Conservation (phyloP, 106 monocot species). For the Hemerocallis citrina region DNA sequence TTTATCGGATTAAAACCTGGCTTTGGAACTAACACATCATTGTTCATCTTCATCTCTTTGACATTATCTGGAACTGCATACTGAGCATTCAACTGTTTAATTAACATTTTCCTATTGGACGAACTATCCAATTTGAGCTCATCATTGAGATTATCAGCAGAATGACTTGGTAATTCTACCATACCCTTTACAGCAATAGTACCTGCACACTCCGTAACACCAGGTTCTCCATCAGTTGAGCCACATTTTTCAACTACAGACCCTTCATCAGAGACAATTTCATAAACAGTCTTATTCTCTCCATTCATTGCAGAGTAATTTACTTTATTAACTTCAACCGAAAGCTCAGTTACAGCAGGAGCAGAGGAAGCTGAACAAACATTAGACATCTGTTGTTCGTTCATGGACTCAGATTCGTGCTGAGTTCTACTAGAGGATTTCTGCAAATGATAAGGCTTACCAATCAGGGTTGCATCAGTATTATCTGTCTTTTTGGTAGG, state of each 20-base stretch:
- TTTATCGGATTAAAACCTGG: conserved; percentile 9
- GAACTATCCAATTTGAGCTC: conserved; percentile 7
- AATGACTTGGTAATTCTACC: conserved; percentile 9
- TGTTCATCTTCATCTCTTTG: background rate
- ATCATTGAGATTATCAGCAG: conserved; percentile 11
- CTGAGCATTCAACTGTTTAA: conserved; percentile 11
- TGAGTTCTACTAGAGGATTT: conserved; percentile 2
- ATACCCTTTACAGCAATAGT: conserved; percentile 5
- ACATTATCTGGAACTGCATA: conserved; percentile 9
- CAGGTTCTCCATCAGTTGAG: conserved; percentile 46
- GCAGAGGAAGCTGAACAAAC: conserved; percentile 43
- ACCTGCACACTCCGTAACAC: conserved; percentile 19
- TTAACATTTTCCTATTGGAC: conserved; percentile 17
- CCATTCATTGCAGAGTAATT: conserved; percentile 5
- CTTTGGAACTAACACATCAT: conserved; percentile 12
- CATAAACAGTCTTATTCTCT: conserved; percentile 7
- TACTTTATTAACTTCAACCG: conserved; percentile 36
- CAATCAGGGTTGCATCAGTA: conserved; percentile 11
- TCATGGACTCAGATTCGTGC: conserved; percentile 11
- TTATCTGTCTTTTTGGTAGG: conserved; percentile 18
- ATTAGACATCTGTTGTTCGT: conserved; percentile 37
- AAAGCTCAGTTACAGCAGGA: conserved; percentile 48
- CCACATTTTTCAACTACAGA: conserved; percentile 61
- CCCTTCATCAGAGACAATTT: conserved; percentile 49
- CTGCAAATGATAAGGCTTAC: conserved; percentile 13